Percentiles rank a stretch among this genome's conserved stretches.
phyloP scores from a whole-genome alignment of 352 stramenopile species.

The Phytophthora pisi region DNA sequence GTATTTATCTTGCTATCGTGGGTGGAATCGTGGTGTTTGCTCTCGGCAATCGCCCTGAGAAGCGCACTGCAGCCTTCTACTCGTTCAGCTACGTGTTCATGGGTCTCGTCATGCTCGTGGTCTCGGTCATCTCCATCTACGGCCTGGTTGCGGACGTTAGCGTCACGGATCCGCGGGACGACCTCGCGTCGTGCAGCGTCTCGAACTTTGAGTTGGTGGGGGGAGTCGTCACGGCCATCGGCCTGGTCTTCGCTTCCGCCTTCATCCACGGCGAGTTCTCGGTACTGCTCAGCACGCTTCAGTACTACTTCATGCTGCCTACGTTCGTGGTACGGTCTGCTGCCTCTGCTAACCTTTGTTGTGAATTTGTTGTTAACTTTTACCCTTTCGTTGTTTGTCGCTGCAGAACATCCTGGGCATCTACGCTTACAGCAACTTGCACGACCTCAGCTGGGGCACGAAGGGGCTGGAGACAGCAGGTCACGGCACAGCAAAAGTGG shows the following conservation, averaged over 20 bases:
- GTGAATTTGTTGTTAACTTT: background rate
- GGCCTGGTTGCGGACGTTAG: slow-evolving; percentile 33
- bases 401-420: slow-evolving; percentile 80
- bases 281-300: slow-evolving; percentile 66
- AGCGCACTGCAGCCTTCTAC: slow-evolving; percentile 53
- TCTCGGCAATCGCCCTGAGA: slow-evolving; percentile 52
- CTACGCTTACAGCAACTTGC: slow-evolving; percentile 85
- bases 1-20: slow-evolving; percentile 46
- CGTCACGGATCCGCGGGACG: slow-evolving; percentile 37
- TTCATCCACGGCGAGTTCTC: slow-evolving; percentile 78
- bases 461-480: slow-evolving; percentile 48
- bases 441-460: slow-evolving; percentile 82
- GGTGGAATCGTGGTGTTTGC: slow-evolving; percentile 52
- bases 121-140: slow-evolving; percentile 54
- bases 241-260: slow-evolving; percentile 55
- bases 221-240: slow-evolving; percentile 63
- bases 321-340: slow-evolving; percentile 29
- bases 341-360: background rate
- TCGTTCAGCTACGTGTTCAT: slow-evolving; percentile 52
- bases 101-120: slow-evolving; percentile 51
- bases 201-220: slow-evolving; percentile 59
- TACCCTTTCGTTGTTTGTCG: slow-evolving; percentile 48
- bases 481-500: slow-evolving; percentile 2
- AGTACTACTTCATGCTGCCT: slow-evolving; percentile 77
- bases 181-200: slow-evolving; percentile 37